phyloP scores from a whole-genome alignment of 306 rosid species.

The Psophocarpus tetragonolobus region DNA sequence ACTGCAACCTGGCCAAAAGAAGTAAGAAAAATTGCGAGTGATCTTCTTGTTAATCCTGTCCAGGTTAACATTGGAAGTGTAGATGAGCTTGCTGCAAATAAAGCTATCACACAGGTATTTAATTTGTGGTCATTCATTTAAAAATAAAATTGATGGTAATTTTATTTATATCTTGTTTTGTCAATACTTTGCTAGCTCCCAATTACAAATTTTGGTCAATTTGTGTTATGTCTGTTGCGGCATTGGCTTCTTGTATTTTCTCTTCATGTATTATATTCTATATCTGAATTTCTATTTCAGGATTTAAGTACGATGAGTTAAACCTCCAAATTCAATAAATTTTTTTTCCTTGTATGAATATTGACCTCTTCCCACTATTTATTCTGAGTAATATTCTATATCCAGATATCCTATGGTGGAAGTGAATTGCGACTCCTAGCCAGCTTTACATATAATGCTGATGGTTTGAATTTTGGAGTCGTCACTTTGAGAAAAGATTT shows the following conservation, averaged over 20 bases:
- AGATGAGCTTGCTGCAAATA: conserved; percentile 96
- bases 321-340: neutral
- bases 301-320: neutral
- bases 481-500: neutral
- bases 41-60: conserved; percentile 94
- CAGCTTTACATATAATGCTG: neutral
- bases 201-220: conserved; percentile 1
- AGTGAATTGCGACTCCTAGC: neutral
- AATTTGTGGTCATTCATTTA: neutral
- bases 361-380: neutral
- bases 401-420: neutral
- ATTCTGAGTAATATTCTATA: neutral
- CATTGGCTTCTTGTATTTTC: conserved; percentile 10
- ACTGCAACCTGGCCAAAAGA: conserved; percentile 99
- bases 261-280: neutral
- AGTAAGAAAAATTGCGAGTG: conserved; percentile 93
- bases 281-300: neutral
- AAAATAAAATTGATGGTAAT: neutral
- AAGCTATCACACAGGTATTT: conserved; percentile 92
- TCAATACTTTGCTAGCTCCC: neutral
- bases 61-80: conserved; percentile 97
- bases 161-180: conserved; percentile 18
- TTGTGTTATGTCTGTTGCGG: neutral
- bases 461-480: neutral
- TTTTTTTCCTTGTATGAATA: neutral